Conservation (phyloP, 2,329 filamentous ascomycete genomes). For the Diaporthe vexans region DNA sequence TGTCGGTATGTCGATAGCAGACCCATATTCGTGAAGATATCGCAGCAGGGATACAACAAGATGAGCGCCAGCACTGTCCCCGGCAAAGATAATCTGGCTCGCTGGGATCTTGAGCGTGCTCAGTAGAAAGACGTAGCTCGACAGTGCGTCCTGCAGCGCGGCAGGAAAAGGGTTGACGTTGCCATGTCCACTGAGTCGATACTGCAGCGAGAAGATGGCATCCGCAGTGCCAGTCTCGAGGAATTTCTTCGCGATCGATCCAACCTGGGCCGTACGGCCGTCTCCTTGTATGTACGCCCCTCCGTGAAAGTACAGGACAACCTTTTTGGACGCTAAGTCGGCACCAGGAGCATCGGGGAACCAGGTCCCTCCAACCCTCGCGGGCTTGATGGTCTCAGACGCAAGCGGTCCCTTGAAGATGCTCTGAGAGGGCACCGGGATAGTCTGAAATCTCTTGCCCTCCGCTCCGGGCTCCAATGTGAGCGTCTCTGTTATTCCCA, state of each 20-base stretch:
- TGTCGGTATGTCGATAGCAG: conserved; percentile 49
- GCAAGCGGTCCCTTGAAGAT: conserved; percentile 37
- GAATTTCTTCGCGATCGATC: conserved; percentile 44
- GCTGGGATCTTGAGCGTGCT: conserved; percentile 55
- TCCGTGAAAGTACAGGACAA: conserved; percentile 63
- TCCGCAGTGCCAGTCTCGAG: conserved; percentile 50
- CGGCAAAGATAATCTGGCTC: conserved; percentile 58
- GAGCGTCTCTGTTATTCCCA: conserved; percentile 40
- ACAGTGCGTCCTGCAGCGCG: conserved; percentile 62
- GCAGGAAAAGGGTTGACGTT: conserved; percentile 61
- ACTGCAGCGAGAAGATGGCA: conserved; percentile 60
- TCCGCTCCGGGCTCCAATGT: conserved; percentile 35
- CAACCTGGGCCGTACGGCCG: conserved; percentile 58
- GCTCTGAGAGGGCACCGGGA: conserved; percentile 15
- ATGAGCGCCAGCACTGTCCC: conserved; percentile 65
- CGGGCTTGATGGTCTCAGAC: conserved; percentile 35
- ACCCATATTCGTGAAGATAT: conserved; percentile 59
- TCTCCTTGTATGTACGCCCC: conserved; percentile 57
- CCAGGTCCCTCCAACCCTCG: conserved; percentile 45
- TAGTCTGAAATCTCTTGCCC: conserved; percentile 27
- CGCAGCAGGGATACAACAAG: conserved; percentile 58
- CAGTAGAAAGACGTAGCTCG: conserved; percentile 60
- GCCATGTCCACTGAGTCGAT: conserved; percentile 58
- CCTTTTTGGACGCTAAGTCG: conserved; percentile 43
- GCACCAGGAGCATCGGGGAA: conserved; percentile 41